Conservation (phyloP, 2,329 filamentous ascomycete genomes). For the Hypoxylon sp. region DNA sequence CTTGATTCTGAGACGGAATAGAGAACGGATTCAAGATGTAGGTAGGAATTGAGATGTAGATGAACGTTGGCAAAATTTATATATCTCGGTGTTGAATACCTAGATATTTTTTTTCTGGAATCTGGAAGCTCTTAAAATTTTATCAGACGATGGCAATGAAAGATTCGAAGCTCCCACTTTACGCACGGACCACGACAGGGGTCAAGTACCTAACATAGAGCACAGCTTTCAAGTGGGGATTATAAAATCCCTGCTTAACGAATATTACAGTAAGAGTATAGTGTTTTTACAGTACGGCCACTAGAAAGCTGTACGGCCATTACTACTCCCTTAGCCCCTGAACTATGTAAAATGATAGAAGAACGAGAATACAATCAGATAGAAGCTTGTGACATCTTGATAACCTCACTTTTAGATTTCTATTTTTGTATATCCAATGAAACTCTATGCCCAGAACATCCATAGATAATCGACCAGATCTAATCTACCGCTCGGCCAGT, state of each 20-base stretch:
- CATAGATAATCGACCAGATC: conserved; percentile 1
- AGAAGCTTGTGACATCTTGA: neutral
- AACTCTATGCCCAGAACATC: neutral
- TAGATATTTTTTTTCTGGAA: conserved; percentile 12
- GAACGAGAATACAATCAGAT: neutral
- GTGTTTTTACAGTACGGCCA: too few species aligned
- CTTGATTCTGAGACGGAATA: conserved; percentile 49
- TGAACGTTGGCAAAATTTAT: neutral
- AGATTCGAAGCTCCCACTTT: conserved; percentile 35
- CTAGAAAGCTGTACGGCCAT: neutral
- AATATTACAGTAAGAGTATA: conserved; percentile 25
- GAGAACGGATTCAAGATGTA: neutral
- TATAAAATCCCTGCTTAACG: conserved; percentile 11
- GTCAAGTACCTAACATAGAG: too few species aligned
- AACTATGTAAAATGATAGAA: neutral
- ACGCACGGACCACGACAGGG: conserved; percentile 40
- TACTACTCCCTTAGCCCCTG: conserved; percentile 6
- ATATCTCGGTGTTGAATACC: conserved; percentile 34
- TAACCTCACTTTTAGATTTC: conserved; percentile 1
- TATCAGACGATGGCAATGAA: conserved; percentile 44
- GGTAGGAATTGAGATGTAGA: neutral
- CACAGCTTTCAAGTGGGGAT: neutral
- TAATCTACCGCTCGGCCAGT: neutral
- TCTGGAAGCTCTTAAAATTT: conserved; percentile 43
- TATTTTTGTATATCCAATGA: neutral